These are phyloP conservation scores for Glycyrrhiza uralensis DNA, from an alignment of 306 rosid species.

Conservation along the genomic window DNA sequence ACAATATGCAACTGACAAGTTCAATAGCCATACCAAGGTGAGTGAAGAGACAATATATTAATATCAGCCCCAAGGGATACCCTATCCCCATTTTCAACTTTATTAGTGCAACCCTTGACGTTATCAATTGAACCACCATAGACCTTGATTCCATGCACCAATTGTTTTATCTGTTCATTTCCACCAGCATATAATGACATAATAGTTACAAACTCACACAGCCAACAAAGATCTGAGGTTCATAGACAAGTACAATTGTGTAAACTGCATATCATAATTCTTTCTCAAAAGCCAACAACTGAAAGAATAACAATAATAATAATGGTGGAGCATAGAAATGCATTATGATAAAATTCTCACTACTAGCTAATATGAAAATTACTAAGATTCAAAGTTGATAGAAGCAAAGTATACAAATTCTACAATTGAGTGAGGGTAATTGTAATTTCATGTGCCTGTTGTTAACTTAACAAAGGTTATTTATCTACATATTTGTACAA, in stretches of 20 bases:
- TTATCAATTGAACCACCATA: slow-evolving; percentile 88
- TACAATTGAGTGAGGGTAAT: neutral
- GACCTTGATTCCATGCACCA: slow-evolving; percentile 82
- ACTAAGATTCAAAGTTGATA: neutral
- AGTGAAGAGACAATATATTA: slow-evolving; percentile 66
- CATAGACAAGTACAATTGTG: neutral
- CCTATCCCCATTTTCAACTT: slow-evolving; percentile 83
- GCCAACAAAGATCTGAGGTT: neutral
- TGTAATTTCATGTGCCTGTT: neutral
- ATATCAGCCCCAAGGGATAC: slow-evolving; percentile 68
- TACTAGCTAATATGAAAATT: neutral
- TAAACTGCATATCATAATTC: neutral
- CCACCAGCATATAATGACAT: slow-evolving; percentile 60
- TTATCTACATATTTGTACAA: neutral
- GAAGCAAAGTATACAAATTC: neutral
- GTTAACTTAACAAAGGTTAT: neutral
- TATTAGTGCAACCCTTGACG: slow-evolving; percentile 84
- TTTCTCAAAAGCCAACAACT: neutral
- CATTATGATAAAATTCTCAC: neutral
- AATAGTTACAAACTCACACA: neutral
- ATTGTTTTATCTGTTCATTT: slow-evolving; percentile 73
- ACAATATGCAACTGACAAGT: neutral
- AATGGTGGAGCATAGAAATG: neutral
- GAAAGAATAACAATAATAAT: neutral
- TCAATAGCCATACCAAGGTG: slow-evolving; percentile 67